Conservation (phyloP, 306 rosid species). For the Macrotyloma uniflorum region DNA sequence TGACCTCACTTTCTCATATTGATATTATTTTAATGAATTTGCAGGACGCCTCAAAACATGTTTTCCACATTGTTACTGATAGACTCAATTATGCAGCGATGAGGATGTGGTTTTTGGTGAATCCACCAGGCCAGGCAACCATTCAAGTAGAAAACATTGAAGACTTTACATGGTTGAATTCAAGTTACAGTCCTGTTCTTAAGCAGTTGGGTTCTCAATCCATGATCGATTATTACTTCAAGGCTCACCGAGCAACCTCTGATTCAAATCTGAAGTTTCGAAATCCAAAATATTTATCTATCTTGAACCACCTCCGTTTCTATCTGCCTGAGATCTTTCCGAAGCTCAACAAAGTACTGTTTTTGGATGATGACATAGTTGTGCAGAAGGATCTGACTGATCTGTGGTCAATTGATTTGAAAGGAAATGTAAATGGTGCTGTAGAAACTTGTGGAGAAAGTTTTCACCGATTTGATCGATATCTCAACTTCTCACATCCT, state of each 20-base stretch:
- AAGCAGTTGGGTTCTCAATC: constrained; percentile 85
- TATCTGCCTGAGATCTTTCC: constrained; percentile 97
- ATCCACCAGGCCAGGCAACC: constrained; percentile 83
- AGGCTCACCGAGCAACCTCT: constrained; percentile 77
- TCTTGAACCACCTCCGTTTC: constrained; percentile 97
- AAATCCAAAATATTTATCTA: constrained; percentile 93
- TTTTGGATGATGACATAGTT: constrained; percentile 94
- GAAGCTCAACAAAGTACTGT: constrained; percentile 82
- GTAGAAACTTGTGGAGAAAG: constrained; percentile 98
- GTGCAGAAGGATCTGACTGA: constrained; percentile 90
- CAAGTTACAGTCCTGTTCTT: constrained; percentile 98
- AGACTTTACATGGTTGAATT: constrained; percentile 91
- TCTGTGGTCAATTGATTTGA: constrained; percentile 85
- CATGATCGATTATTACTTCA: constrained; percentile 91
- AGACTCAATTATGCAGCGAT: constrained; percentile 92
- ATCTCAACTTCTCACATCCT: constrained; percentile 96
- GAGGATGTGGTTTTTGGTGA: constrained; percentile 98
- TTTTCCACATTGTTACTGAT: constrained; percentile 92
- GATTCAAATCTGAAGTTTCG: constrained; percentile 90
- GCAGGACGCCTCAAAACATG: constrained; percentile 86
- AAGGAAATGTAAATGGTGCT: constrained; percentile 96
- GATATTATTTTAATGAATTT: constrained; percentile 35
- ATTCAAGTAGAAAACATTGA: constrained; percentile 88
- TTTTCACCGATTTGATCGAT: constrained; percentile 94
- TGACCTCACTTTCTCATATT: constrained; percentile 29